Evolutionary conservation across 768 basidiomycete species (phyloP), one percentile per base, ranked within the genome.

Genomic region (Pisolithus sp.): DNA sequence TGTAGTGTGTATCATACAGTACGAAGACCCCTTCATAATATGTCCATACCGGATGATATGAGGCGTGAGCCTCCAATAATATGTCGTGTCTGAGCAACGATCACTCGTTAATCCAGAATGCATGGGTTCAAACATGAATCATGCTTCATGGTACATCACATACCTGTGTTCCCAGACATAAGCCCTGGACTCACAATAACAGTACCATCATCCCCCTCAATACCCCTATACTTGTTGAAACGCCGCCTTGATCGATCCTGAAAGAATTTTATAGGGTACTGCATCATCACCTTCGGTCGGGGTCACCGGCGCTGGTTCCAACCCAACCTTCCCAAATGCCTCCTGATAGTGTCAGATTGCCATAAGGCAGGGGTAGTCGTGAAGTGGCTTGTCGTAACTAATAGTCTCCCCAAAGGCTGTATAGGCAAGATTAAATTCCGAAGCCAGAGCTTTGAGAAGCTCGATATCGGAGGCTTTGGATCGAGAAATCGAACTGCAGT

Each of bases 261-360:
- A 78, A 20, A 85, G 70, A 9, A 85, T 57, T 47, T 68, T 64
- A 53, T 75, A 86, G 17, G 80, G 53, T 45, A 20, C 52, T 10
- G 70, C 63, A 4, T 62, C 30, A 10, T 31, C 59, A 9, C 48
- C 59, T 13, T 64, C 65, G 0, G 62, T 69, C 1, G 76, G 72
- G n/a, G 85, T 80, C 36, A 85, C 66, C 0, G 85, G 85, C 3
- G 88, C 85, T 15, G 85, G 86, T 56, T 86, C 82, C 7, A 86
- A 67, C 7, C 73, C 77, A 8, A 28, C 23, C 4, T 68, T 72
- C 17, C 65, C 66, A 50, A 69, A 81, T 0, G 78, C 76, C 50
- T 78, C 69, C 12, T n/a, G 65, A 75, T 24, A 88, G 69, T 2
- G 66, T 73, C 42, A 88, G 62, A 2, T 67, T 70, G 10, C 85